A percentile compares a stretch with the other conserved stretches of the same genome.
phyloP scores from a whole-genome alignment of 768 basidiomycete species.

The Hemileccinum impolitum region DNA sequence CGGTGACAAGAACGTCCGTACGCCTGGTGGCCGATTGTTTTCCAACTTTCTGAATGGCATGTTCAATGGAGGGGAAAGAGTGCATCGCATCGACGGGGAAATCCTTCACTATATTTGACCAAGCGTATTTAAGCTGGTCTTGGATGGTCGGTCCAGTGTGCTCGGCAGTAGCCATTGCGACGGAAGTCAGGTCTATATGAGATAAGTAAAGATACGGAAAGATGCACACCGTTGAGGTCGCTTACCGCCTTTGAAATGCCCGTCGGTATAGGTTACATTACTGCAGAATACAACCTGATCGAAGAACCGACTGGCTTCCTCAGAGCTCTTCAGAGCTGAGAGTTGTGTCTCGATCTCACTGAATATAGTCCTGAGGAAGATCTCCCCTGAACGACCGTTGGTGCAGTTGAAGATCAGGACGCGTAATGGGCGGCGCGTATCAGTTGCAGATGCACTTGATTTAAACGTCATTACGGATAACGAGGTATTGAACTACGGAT shows the following conservation, averaged over 20 bases:
- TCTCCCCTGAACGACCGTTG: conserved; percentile 74
- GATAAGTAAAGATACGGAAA: conserved; percentile 1
- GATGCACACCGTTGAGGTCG: not conserved
- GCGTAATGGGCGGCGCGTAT: conserved; percentile 36
- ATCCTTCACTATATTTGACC: conserved; percentile 58
- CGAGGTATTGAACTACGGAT: conserved; percentile 1
- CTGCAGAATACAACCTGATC: conserved; percentile 91
- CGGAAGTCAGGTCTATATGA: conserved; percentile 68
- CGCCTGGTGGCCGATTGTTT: conserved; percentile 32
- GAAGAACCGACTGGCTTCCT: conserved; percentile 53
- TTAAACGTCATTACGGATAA: conserved; percentile 3
- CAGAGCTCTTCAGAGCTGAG: conserved; percentile 34
- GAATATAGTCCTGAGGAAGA: conserved; percentile 63
- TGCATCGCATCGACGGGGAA: conserved; percentile 65
- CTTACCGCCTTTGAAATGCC: conserved; percentile 87
- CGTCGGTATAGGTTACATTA: conserved; percentile 91
- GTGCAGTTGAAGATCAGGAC: conserved; percentile 95
- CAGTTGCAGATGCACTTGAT: conserved; percentile 10
- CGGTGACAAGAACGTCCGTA: conserved; percentile 76
- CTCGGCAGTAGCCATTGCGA: conserved; percentile 60
- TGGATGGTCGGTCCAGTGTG: conserved; percentile 70
- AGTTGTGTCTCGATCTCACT: conserved; percentile 49
- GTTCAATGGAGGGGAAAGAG: conserved; percentile 83
- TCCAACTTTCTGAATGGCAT: conserved; percentile 72
- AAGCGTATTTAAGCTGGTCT: conserved; percentile 69